A percentile compares a stretch with the other conserved stretches of the same genome.
Conservation (phyloP, 345 rosid species). For the Citropsis articulata region DNA sequence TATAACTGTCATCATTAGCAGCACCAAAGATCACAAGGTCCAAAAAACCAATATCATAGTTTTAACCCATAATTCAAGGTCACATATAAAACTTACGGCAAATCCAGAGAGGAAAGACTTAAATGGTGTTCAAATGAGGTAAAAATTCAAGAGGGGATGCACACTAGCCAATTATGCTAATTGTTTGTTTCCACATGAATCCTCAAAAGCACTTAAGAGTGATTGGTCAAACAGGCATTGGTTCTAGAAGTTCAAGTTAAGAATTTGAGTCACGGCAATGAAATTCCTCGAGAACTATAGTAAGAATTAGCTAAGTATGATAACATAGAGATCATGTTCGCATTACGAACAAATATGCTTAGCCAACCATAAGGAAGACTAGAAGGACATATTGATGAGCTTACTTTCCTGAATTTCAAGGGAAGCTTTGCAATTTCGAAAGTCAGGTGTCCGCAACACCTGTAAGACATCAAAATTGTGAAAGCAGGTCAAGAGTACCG, state of each 20-base stretch:
- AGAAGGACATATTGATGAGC: slow-evolving; percentile 15
- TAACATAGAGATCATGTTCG: background rate
- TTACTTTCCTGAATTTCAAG: slow-evolving; percentile 68
- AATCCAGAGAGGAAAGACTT: background rate
- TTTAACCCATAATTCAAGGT: background rate
- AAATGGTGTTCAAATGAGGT: background rate
- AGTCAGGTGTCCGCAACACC: slow-evolving; percentile 68
- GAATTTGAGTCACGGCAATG: background rate
- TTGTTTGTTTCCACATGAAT: background rate
- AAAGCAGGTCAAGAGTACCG: background rate
- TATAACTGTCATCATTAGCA: background rate
- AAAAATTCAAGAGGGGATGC: background rate
- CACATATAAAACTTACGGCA: background rate
- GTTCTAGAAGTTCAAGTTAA: background rate
- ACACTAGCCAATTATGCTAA: background rate
- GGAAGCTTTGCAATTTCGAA: slow-evolving; percentile 60
- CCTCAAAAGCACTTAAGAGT: background rate
- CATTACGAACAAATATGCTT: background rate
- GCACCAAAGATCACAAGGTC: background rate
- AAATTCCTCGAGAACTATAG: background rate
- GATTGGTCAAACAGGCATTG: background rate
- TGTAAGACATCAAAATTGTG: slow-evolving; percentile 21
- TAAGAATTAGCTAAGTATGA: background rate
- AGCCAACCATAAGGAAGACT: slow-evolving; percentile 1
- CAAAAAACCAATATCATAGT: background rate